Percentiles rank a stretch among this genome's conserved stretches.
phyloP scores from a whole-genome alignment of 1,139 yeast genomes.

The Blastobotrys persicus region DNA sequence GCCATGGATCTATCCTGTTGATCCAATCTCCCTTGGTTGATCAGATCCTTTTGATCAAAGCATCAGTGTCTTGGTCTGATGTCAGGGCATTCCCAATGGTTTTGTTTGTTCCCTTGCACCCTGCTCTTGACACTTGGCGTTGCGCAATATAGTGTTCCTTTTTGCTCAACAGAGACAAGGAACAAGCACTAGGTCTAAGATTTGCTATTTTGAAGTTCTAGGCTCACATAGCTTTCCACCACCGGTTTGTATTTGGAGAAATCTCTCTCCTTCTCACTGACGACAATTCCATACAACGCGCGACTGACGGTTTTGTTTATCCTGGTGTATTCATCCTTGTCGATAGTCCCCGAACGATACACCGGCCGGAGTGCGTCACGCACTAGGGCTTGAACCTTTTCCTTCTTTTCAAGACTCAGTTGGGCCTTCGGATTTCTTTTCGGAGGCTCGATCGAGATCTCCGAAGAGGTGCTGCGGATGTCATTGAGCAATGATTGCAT shows the following conservation, averaged over 20 bases:
- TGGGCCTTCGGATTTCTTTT: background rate
- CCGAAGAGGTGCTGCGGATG: constrained; percentile 21
- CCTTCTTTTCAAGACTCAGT: constrained; percentile 48
- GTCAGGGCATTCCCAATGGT: too few relatives aligned
- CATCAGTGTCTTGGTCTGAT: too few relatives aligned
- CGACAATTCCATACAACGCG: constrained; percentile 38
- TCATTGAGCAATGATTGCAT: constrained; percentile 27
- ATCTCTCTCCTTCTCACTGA: constrained; percentile 16
- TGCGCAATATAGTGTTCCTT: too few relatives aligned
- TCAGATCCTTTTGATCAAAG: too few relatives aligned
- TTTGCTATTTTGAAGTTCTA: constrained; percentile 16
- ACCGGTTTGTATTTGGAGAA: constrained; percentile 6
- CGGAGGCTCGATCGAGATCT: constrained; percentile 5
- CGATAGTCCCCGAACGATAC: constrained; percentile 41
- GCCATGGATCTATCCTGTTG: too few relatives aligned
- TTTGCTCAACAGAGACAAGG: too few relatives aligned
- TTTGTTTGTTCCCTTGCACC: too few relatives aligned
- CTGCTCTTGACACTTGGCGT: too few relatives aligned
- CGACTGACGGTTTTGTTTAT: constrained; percentile 47
- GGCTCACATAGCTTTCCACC: constrained; percentile 21
- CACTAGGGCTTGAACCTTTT: constrained; percentile 51
- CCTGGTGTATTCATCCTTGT: constrained; percentile 47
- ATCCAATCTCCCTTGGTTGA: too few relatives aligned
- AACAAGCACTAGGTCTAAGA: background rate
- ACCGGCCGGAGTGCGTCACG: constrained; percentile 50